A percentile compares a stretch with the other conserved stretches of the same genome.
Evolutionary conservation across 176 grass and related monocot species (phyloP).

Genomic region (Phyllostachys edulis): DNA sequence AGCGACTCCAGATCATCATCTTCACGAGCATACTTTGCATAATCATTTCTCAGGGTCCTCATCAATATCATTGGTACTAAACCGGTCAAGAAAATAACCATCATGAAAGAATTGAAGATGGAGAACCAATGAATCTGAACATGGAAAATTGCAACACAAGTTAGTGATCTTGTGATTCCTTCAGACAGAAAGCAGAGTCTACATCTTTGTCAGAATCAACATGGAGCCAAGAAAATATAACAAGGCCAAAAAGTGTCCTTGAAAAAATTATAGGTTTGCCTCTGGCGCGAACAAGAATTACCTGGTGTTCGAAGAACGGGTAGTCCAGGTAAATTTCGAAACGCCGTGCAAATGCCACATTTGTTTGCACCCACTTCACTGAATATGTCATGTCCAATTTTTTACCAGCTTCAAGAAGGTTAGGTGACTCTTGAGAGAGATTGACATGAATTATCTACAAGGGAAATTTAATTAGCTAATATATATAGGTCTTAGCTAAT

Average conservation of each 20-base stretch:
- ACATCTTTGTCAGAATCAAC: conserved; percentile 17
- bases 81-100: conserved; percentile 99
- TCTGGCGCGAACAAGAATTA: conserved; percentile 28
- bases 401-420: conserved; percentile 93
- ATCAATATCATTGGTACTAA: conserved; percentile 99
- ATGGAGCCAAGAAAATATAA: conserved; percentile 7
- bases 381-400: conserved; percentile 93
- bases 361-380: conserved; percentile 82
- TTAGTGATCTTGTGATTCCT: conserved; percentile 20
- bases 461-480: background rate
- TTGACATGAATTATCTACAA: conserved; percentile 98
- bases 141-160: conserved; percentile 22
- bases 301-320: conserved; percentile 98
- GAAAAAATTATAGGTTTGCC: background rate
- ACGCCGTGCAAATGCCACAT: conserved; percentile 84
- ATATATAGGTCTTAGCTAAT: conserved; percentile 13
- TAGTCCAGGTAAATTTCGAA: conserved; percentile 99
- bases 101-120: conserved; percentile 99
- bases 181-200: conserved; percentile 27
- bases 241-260: background rate
- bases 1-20: conserved; percentile 94
- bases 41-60: conserved; percentile 99
- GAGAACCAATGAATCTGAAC: conserved; percentile 99
- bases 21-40: conserved; percentile 99
- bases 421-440: conserved; percentile 91